Percentiles rank a stretch among this genome's conserved stretches.
These are phyloP conservation scores for Saccharomyces eubayanus DNA, from an alignment of 805 yeast genomes.

Conservation along the genomic window DNA sequence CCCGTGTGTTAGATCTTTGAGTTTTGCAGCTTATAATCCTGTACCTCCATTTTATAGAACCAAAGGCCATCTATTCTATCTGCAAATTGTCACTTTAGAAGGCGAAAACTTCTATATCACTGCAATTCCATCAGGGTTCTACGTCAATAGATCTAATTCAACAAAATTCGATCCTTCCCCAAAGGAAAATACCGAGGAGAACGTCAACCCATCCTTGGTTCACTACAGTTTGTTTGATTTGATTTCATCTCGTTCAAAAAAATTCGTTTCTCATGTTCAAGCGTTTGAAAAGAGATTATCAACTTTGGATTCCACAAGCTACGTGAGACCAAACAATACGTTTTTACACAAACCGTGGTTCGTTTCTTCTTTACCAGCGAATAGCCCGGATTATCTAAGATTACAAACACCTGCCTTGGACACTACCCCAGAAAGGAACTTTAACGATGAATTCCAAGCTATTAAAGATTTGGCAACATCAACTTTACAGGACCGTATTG, in stretches of 20 bases:
- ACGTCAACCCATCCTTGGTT: slow-evolving; percentile 13
- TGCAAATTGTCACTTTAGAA: slow-evolving; percentile 70
- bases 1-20: slow-evolving; percentile 48
- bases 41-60: slow-evolving; percentile 53
- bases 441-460: slow-evolving; percentile 87
- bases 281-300: slow-evolving; percentile 41
- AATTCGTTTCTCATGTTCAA: slow-evolving; percentile 45
- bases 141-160: slow-evolving; percentile 59
- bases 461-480: slow-evolving; percentile 60
- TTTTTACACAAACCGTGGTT: slow-evolving; percentile 74
- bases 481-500: slow-evolving; percentile 54
- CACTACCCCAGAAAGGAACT: slow-evolving; percentile 49
- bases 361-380: slow-evolving; percentile 24
- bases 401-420: slow-evolving; percentile 39
- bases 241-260: slow-evolving; percentile 56
- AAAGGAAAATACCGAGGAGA: slow-evolving; percentile 20
- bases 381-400: slow-evolving; percentile 49
- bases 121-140: slow-evolving; percentile 72
- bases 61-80: slow-evolving; percentile 77
- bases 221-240: slow-evolving; percentile 49
- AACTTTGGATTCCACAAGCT: slow-evolving; percentile 43
- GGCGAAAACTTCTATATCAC: slow-evolving; percentile 74
- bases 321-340: slow-evolving; percentile 52
- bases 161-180: slow-evolving; percentile 61
- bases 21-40: slow-evolving; percentile 79